Percentiles rank a stretch among this genome's conserved stretches.
These are phyloP conservation scores for Lasiodiplodia gonubiensis DNA, from an alignment of 2,329 filamentous ascomycete species.

Conservation along the genomic window DNA sequence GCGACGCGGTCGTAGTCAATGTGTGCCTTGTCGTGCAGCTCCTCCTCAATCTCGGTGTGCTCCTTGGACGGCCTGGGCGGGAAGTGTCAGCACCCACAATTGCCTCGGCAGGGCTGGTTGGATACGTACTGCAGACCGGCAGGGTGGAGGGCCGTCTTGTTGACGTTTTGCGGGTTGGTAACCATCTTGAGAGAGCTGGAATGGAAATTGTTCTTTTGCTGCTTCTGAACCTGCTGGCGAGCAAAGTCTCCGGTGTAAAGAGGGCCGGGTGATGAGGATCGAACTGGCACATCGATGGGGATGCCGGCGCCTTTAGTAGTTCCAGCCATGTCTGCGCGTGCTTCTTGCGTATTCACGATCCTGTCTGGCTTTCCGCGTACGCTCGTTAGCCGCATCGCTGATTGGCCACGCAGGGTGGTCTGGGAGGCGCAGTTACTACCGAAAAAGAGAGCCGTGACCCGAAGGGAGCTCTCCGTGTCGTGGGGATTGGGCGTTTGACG, in stretches of 20 bases:
- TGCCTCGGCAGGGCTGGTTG: constrained; percentile 20
- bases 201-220: constrained; percentile 64
- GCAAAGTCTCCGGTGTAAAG: constrained; percentile 60
- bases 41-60: constrained; percentile 97
- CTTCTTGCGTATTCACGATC: constrained; percentile 27
- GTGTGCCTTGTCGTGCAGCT: constrained; percentile 95
- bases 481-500: constrained; percentile 21
- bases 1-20: constrained; percentile 99
- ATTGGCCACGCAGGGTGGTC: constrained; percentile 15
- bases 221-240: constrained; percentile 63
- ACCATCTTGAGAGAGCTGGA: constrained; percentile 56
- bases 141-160: constrained; percentile 92
- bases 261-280: constrained; percentile 51
- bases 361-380: constrained; percentile 22
- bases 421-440: constrained; percentile 27
- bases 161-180: constrained; percentile 61
- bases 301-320: constrained; percentile 49
- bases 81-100: neutral
- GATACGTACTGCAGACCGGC: constrained; percentile 82
- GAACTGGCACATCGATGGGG: constrained; percentile 35
- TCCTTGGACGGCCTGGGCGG: constrained; percentile 57
- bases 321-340: constrained; percentile 36
- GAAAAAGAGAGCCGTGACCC: constrained; percentile 26
- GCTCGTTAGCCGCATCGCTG: constrained; percentile 20
- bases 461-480: constrained; percentile 25